Percentiles rank a stretch among this genome's conserved stretches.
Evolutionary conservation across 345 rosid species (phyloP).

Genomic region (Populus nigra): DNA sequence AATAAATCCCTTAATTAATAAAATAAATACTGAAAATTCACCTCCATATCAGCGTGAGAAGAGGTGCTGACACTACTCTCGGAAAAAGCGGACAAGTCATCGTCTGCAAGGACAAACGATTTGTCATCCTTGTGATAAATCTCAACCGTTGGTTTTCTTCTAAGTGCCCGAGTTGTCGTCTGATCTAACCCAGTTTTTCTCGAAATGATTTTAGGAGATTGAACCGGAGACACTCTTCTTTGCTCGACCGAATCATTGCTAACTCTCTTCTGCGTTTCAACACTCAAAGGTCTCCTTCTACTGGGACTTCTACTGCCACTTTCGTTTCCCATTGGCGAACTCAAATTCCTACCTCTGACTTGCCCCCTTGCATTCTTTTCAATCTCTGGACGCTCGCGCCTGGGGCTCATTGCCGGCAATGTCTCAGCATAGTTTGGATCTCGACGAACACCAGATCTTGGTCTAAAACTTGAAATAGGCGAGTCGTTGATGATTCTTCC

Average conservation of each 20-base stretch:
- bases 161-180: constrained; percentile 33
- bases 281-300: constrained; percentile 40
- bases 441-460: constrained; percentile 35
- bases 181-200: constrained; percentile 38
- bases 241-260: constrained; percentile 38
- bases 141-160: constrained; percentile 33
- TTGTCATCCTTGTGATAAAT: constrained; percentile 33
- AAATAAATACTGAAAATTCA: constrained; percentile 1
- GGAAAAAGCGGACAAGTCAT: constrained; percentile 52
- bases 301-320: constrained; percentile 46
- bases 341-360: constrained; percentile 40
- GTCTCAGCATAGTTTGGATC: constrained; percentile 27
- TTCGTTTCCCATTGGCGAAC: constrained; percentile 42
- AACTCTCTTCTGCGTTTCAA: constrained; percentile 42
- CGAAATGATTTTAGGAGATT: constrained; percentile 37
- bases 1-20: background rate
- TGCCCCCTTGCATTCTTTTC: constrained; percentile 35
- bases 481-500: constrained; percentile 38
- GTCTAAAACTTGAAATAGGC: constrained; percentile 35
- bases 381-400: constrained; percentile 38
- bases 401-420: constrained; percentile 40
- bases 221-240: constrained; percentile 50
- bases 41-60: constrained; percentile 64
- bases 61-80: constrained; percentile 50
- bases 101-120: constrained; percentile 36